Base-by-base conservation (phyloP, 2,329 filamentous ascomycete genomes). In the Fusarium sp. region DNA sequence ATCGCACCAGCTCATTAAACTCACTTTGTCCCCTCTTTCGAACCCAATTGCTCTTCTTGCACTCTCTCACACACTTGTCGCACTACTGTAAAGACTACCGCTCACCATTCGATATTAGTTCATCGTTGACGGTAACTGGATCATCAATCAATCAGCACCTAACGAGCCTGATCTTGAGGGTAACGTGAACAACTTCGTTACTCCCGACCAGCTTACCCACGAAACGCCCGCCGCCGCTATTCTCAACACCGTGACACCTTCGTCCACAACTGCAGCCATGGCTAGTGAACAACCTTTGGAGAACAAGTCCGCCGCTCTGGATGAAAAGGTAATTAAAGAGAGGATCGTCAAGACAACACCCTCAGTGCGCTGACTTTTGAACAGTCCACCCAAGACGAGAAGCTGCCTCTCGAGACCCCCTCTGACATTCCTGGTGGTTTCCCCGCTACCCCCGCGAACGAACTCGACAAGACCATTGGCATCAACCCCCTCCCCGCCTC, bases 101-200 rank as follows among this genome's bases (percentile, higher is more conserved):
- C 74, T 77, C 72, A 78, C 72, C 43, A 64, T 70, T 45, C 63
- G 43, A 51, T 72, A 37, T 43, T 79, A 98, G 95, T 99, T 97
- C 80, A 92, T 99, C 75, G 95, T 98, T 72, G 93, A 99, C 87
- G 93, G 92, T 73, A 88, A 88, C 74, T 99, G 96, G 96, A 90
- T 89, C 53, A 92, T 90, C 79, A 94, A 98, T 81, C 89, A 90
- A 75, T 89, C 89, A 63, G 92, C 90, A 43, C 92, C 92, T 63
- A 90, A 92, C 82, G 94, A 98, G 82, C 88, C 89, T 77, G 95
- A 98, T 85, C 87, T 88, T 71, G 86, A 90, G 76, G 92, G 92
- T 76, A 97, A 95, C 86, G 85, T 94, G 75, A 98, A 98, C 87
- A 98, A 98, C 88, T 89, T 98, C 70, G 87, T 99, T 60, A 87